These are phyloP conservation scores for Kwoniella pini DNA, from an alignment of 768 basidiomycete species.

Conservation along the genomic window DNA sequence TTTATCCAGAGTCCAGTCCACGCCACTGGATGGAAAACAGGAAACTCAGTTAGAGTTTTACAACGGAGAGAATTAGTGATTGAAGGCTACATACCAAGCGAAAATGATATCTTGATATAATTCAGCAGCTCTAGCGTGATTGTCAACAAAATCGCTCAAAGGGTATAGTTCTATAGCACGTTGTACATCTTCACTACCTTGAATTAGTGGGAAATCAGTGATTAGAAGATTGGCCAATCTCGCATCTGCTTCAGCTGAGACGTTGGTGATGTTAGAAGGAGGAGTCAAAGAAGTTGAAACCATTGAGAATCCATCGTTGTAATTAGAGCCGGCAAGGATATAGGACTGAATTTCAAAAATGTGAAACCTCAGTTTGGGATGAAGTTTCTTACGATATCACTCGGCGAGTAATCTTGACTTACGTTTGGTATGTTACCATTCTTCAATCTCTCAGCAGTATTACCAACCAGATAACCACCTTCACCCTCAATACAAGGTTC, in stretches of 20 bases:
- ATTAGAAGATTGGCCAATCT: not conserved
- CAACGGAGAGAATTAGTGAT: too few relatives aligned
- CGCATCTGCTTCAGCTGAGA: conserved; percentile 3
- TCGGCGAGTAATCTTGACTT: too few relatives aligned
- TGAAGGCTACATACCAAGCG: not conserved
- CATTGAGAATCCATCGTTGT: not conserved
- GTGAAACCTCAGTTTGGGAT: too few relatives aligned
- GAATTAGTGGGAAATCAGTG: not conserved
- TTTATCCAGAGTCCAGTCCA: not conserved
- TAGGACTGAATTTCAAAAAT: too few relatives aligned
- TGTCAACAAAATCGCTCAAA: not conserved
- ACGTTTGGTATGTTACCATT: not conserved
- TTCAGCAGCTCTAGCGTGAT: not conserved
- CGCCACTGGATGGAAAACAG: not conserved
- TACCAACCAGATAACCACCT: not conserved
- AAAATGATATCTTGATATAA: conserved; percentile 1
- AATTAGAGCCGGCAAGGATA: not conserved
- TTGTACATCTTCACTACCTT: not conserved
- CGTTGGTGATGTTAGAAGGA: not conserved
- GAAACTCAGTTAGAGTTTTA: not conserved
- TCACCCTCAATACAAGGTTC: conserved; percentile 2
- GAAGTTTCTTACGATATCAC: too few relatives aligned
- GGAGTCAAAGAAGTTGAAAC: not conserved
- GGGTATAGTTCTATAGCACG: not conserved
- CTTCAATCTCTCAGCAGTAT: conserved; percentile 5